These are phyloP conservation scores for Trichoderma sp. DNA, from an alignment of 2,329 filamentous ascomycete genomes.

Conservation along the genomic window DNA sequence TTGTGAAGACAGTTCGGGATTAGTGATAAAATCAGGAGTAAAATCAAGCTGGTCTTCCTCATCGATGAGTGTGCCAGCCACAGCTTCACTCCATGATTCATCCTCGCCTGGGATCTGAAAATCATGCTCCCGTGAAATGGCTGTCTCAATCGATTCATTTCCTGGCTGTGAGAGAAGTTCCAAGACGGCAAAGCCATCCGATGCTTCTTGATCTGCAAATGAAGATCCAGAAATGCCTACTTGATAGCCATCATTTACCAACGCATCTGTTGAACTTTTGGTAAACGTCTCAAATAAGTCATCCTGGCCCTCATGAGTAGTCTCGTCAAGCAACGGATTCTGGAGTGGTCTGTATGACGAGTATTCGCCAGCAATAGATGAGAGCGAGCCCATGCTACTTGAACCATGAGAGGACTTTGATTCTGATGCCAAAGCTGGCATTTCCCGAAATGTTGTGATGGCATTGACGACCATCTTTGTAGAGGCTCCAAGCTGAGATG, in stretches of 20 bases:
- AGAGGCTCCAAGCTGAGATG: not conserved
- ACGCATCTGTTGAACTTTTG: not conserved
- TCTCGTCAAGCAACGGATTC: not conserved
- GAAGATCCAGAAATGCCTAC: not conserved
- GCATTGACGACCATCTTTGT: not conserved
- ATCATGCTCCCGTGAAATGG: not conserved
- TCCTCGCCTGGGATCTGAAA: not conserved
- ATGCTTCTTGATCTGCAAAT: not conserved
- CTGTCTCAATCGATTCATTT: not conserved
- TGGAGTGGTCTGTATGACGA: not conserved
- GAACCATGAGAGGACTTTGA: not conserved
- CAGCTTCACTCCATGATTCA: not conserved
- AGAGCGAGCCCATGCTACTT: not conserved
- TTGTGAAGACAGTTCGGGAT: not conserved
- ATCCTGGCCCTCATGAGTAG: not conserved
- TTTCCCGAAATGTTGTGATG: not conserved
- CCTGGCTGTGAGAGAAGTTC: conserved; percentile 2
- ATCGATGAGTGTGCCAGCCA: not conserved
- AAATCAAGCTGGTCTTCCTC: not conserved
- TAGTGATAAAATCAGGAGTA: not conserved
- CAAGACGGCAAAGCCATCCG: not conserved
- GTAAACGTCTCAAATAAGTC: not conserved
- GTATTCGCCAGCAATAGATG: not conserved
- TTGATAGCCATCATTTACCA: not conserved
- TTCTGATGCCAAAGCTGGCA: not conserved